Percentiles rank a stretch among this genome's conserved stretches.
Evolutionary conservation across 345 rosid genomes (phyloP).

Genomic region (Sisymbrium irio): DNA sequence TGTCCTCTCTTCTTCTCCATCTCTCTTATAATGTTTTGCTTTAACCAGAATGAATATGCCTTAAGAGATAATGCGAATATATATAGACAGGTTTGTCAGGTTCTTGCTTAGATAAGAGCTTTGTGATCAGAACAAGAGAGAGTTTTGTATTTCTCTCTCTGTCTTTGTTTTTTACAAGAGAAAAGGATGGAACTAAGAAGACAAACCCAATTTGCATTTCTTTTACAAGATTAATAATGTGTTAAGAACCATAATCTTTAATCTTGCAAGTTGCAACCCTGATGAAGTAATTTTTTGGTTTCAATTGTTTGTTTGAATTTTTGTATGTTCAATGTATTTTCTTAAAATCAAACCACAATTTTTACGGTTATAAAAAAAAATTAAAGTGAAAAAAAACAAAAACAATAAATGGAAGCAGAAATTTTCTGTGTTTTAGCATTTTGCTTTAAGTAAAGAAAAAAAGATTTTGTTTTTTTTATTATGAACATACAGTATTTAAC

Average conservation of each 20-base stretch:
- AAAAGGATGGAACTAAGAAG: not conserved
- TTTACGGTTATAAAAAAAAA: not conserved
- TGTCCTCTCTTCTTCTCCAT: constrained; percentile 30
- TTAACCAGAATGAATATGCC: not conserved
- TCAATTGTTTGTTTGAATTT: not conserved
- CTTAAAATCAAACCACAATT: not conserved
- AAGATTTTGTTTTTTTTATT: too few species aligned
- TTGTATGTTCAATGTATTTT: too few species aligned
- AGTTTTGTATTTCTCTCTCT: not conserved
- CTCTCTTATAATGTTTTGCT: not conserved
- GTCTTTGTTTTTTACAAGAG: not conserved
- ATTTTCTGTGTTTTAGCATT: too few species aligned
- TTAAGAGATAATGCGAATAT: not conserved
- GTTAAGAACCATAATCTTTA: not conserved
- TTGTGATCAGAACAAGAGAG: not conserved
- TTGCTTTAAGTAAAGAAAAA: too few species aligned
- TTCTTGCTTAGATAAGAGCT: constrained; percentile 16
- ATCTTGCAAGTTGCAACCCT: not conserved
- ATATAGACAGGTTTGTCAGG: not conserved
- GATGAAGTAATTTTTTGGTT: not conserved
- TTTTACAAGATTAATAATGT: not conserved
- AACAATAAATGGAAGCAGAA: too few species aligned
- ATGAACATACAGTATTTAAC: not conserved
- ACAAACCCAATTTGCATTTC: constrained; percentile 1
- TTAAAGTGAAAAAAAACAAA: too few species aligned